These are phyloP conservation scores for Antarctomyces pellizariae DNA, from an alignment of 495 filamentous ascomycete genomes.

Conservation along the genomic window DNA sequence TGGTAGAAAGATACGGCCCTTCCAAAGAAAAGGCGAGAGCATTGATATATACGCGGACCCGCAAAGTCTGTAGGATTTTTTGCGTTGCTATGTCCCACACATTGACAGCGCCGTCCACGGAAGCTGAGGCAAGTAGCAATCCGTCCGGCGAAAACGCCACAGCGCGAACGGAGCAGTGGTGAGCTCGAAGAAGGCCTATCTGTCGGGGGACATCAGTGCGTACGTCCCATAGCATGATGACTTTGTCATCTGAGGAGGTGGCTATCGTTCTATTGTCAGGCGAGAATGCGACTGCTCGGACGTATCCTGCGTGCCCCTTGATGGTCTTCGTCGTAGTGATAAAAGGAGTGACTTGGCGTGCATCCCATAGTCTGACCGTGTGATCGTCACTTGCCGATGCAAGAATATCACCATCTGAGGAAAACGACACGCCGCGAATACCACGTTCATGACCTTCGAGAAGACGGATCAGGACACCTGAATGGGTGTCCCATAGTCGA, in stretches of 20 bases:
- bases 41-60: too few relatives aligned
- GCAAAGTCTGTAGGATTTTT: too few relatives aligned
- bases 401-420: conserved; percentile 10
- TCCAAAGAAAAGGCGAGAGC: too few relatives aligned
- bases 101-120: too few relatives aligned
- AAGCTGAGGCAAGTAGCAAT: too few relatives aligned
- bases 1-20: too few relatives aligned
- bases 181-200: too few relatives aligned
- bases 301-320: neutral
- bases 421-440: conserved; percentile 12
- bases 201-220: too few relatives aligned
- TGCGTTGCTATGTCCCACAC: conserved; percentile 12
- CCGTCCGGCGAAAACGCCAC: conserved; percentile 2
- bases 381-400: conserved; percentile 14
- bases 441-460: conserved; percentile 9
- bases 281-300: neutral
- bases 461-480: conserved; percentile 6
- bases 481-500: conserved; percentile 11
- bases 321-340: too few relatives aligned
- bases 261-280: neutral
- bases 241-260: neutral
- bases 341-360: too few relatives aligned
- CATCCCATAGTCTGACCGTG: conserved; percentile 17
- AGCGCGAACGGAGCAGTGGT: too few relatives aligned
- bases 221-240: conserved; percentile 12